Evolutionary conservation across 164 flowering plant species (phyloP).

Genomic region (Tetrastigma voinierianum): DNA sequence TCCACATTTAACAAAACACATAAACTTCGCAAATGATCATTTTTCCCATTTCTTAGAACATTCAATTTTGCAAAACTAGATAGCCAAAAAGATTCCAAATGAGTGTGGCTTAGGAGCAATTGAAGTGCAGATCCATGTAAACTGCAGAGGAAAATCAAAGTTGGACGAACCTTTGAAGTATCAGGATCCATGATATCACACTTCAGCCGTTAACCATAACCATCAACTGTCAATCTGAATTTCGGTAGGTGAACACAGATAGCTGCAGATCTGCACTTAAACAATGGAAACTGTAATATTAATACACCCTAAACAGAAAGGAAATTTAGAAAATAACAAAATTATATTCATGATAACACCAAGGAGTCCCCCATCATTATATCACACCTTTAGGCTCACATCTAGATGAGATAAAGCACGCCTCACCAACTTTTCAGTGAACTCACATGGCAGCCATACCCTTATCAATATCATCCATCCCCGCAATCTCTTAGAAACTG

Average conservation of each 20-base stretch:
- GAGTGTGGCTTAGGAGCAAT: neutral
- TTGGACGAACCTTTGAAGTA: conserved; percentile 33
- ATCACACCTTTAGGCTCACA: conserved; percentile 13
- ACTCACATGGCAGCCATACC: conserved; percentile 37
- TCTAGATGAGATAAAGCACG: conserved; percentile 19
- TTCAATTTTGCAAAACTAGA: neutral
- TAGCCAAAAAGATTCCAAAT: neutral
- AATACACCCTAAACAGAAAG: neutral
- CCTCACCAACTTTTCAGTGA: conserved; percentile 16
- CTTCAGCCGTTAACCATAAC: too few species aligned
- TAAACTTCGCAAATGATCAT: too few species aligned
- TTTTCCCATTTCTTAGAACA: too few species aligned
- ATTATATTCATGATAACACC: conserved; percentile 1
- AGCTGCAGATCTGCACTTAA: conserved; percentile 24
- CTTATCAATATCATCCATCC: conserved; percentile 18
- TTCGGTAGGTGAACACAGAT: neutral
- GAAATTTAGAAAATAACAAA: neutral
- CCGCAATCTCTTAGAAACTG: conserved; percentile 7
- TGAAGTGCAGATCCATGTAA: conserved; percentile 17
- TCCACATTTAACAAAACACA: too few species aligned
- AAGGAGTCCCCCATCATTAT: conserved; percentile 1
- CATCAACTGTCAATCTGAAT: conserved; percentile 7
- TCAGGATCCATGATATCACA: conserved; percentile 28
- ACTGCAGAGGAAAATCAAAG: neutral
- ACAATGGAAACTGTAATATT: neutral